Base-by-base conservation (phyloP, 225 moss, liverwort and hornwort genomes). In the Rhytidiadelphus loreus region DNA sequence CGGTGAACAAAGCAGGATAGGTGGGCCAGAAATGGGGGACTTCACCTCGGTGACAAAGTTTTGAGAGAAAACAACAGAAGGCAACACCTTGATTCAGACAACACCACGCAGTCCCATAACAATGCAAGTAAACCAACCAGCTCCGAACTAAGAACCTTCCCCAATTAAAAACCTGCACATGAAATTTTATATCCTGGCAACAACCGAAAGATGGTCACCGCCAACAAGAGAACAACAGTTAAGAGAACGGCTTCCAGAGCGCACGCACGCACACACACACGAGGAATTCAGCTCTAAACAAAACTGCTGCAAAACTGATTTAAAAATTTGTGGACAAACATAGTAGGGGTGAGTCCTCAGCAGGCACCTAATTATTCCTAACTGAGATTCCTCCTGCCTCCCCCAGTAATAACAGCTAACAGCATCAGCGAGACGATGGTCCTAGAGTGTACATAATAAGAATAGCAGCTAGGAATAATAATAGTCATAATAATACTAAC, bases 271-370 rank as follows among this genome's bases (percentile, higher is more conserved):
- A 13, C 43, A 8, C 7, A 61, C 14, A 50, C 37, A 86, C 59
- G 46, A 19, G 21, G 61, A 82, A 62, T 80, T 88, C 81, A 41
- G 62, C n/a, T 78, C 64, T 39, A 77, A 88, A 66, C 85, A 93
- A 71, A 93, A 91, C 80, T 62, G 91, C 88, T 93, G 90, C 85
- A 91, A 93, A 93, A 90, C 89, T 92, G 90, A 93, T 83, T 90
- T 90, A 92, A 89, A 90, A 89, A 87, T 84, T 86, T 85, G 89
- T 86, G 85, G 68, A 48, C 77, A 76, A 93, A 93, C 88, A 87
- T 64, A 92, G 87, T 82, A 85, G 89, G 89, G 88, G 77, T 65
- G 82, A 92, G 86, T 89, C 76, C 91, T 91, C 88, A 86, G 55
- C 83, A 86, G 68, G 73, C 37, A 69, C 81, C 86, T 87, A 81